These are phyloP conservation scores for Nemania bipapillata DNA, from an alignment of 2,329 filamentous ascomycete genomes.

Conservation along the genomic window DNA sequence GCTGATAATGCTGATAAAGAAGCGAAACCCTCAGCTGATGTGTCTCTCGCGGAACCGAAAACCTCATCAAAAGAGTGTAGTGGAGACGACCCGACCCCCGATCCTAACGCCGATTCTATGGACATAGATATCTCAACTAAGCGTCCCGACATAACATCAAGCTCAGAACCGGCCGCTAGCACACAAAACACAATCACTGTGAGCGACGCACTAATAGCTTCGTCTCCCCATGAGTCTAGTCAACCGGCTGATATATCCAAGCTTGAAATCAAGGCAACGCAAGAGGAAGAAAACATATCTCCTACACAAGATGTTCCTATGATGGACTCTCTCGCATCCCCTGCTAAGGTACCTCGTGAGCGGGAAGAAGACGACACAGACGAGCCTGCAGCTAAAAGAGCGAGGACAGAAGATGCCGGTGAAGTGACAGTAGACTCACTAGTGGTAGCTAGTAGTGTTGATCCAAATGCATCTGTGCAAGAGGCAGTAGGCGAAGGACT, in stretches of 20 bases:
- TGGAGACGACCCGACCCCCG: slow-evolving; percentile 1
- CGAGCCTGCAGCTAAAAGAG: slow-evolving; percentile 81
- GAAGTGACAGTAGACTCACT: slow-evolving; percentile 44
- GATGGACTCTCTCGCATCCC: slow-evolving; percentile 44
- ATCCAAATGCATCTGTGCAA: slow-evolving; percentile 35
- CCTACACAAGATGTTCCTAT: slow-evolving; percentile 43
- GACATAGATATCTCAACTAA: slow-evolving; percentile 47
- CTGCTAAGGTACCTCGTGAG: slow-evolving; percentile 73
- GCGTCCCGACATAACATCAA: slow-evolving; percentile 39
- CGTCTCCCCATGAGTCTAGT: slow-evolving; percentile 50
- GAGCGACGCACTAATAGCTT: slow-evolving; percentile 41
- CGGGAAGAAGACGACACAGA: slow-evolving; percentile 77
- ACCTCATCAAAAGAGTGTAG: slow-evolving; percentile 3
- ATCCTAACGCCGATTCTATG: slow-evolving; percentile 44
- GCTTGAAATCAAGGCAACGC: slow-evolving; percentile 49
- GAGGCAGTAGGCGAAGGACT: slow-evolving; percentile 49
- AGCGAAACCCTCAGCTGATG: slow-evolving; percentile 21
- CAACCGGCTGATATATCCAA: slow-evolving; percentile 50
- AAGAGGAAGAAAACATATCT: slow-evolving; percentile 40
- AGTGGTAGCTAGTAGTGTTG: slow-evolving; percentile 41
- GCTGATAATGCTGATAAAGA: slow-evolving; percentile 1
- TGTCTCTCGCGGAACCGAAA: slow-evolving; percentile 30
- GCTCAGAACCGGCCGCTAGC: slow-evolving; percentile 40
- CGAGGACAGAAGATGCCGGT: slow-evolving; percentile 72
- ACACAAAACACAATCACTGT: slow-evolving; percentile 42